Conservation (phyloP, 805 yeast species). For the Scheffersomyces ergatensis region DNA sequence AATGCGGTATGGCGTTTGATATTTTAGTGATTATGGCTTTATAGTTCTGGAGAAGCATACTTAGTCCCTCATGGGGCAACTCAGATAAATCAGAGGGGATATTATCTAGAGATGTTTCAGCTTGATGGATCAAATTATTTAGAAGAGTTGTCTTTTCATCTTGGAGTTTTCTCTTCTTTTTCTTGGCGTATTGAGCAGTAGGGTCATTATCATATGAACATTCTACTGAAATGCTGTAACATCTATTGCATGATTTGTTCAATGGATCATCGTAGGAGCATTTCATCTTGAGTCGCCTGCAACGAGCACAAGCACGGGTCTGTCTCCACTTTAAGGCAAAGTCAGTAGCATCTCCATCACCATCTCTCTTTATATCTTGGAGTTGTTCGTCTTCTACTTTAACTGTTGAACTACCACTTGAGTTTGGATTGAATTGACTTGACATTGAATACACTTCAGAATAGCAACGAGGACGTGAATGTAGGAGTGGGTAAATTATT, state of each 20-base stretch:
- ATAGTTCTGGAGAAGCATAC: not conserved
- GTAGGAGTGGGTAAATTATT: too few species aligned
- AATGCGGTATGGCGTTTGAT: not conserved
- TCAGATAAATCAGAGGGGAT: not conserved
- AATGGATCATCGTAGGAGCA: constrained; percentile 50
- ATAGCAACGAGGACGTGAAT: too few species aligned
- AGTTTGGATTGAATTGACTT: too few species aligned
- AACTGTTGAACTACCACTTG: too few species aligned
- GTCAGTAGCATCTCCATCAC: not conserved
- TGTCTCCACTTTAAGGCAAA: constrained; percentile 47
- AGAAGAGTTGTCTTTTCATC: not conserved
- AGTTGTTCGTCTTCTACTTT: too few species aligned
- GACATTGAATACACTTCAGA: too few species aligned
- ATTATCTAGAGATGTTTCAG: not conserved
- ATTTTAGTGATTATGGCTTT: not conserved
- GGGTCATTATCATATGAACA: constrained; percentile 55
- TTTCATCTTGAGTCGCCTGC: constrained; percentile 51
- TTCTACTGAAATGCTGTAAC: constrained; percentile 39
- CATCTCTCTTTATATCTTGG: not conserved
- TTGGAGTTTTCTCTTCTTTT: constrained; percentile 26
- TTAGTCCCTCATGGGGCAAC: not conserved
- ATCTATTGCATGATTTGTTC: constrained; percentile 43
- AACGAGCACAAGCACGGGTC: constrained; percentile 53
- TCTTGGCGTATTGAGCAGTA: constrained; percentile 38
- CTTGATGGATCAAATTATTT: not conserved